Evolutionary conservation across 2,329 filamentous ascomycete species (phyloP), one percentile per base, ranked within the genome.

Genomic region (Arthrobotrys sphaeroides): DNA sequence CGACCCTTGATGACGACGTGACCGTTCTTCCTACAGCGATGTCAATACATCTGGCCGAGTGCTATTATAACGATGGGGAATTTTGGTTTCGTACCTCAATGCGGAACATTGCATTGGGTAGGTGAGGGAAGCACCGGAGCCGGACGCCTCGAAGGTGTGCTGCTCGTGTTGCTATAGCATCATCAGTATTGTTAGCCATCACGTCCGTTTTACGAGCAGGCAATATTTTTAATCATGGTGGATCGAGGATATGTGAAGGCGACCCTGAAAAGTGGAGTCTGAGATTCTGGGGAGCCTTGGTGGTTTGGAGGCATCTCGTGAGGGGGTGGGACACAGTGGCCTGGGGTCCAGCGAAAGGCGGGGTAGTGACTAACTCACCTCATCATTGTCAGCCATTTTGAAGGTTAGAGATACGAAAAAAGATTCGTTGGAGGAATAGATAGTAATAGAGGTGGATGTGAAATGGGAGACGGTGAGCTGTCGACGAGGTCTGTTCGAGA

Each of bases 31-130:
- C 73, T 72, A 57, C 62, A 40, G 16, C 31, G 33, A 33, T 33
- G 36, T 62, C 40, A 69, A 62, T 45, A 73, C n/a, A 40, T 20
- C 53, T 22, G 36, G 67, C 45, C 45, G 49, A 59, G 31, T 53
- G n/a, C 13, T 12, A 31, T 28, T 57, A 55, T 43, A 43, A n/a
- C 16, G 31, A 36, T 28, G 22, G 12, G 49, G 45, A 57, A n/a
- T 16, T n/a, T 4, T 55, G 38, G 36, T 5, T 45, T 26, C 45
- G 45, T 60, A 70, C 66, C 95, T 91, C 88, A 99, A 89, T 83
- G 96, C 94, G 87, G 96, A 99, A 87, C 95, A 99, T 89, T 99
- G 95, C 93, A 96, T 96, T 82, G 95, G 95, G 88, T 84, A 97
- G 83, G 95, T 99, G 83, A 87, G 83, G 81, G 95, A 98, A 82